These are phyloP conservation scores for Boechera divaricarpa DNA, from an alignment of 345 rosid species.

Conservation along the genomic window DNA sequence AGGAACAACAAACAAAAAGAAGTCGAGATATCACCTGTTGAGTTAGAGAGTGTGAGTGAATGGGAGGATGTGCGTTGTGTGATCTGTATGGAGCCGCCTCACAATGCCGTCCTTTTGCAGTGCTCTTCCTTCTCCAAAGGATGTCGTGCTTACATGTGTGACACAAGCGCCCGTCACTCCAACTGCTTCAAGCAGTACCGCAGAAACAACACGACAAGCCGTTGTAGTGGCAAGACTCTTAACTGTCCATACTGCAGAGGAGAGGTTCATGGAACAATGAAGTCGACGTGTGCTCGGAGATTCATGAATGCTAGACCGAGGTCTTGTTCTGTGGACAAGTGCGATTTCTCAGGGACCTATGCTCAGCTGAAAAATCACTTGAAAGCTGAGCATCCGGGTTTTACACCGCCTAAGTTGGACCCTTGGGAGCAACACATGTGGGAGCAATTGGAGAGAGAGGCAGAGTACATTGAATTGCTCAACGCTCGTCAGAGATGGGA, in stretches of 20 bases:
- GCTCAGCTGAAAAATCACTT: conserved; percentile 65
- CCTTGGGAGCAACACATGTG: conserved; percentile 52
- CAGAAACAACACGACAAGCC: conserved; percentile 41
- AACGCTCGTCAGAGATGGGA: conserved; percentile 45
- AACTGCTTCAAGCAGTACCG: conserved; percentile 66
- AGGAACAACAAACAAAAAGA: conserved; percentile 46
- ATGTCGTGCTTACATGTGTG: conserved; percentile 75
- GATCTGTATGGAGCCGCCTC: conserved; percentile 81
- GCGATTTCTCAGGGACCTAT: conserved; percentile 61
- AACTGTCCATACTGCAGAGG: conserved; percentile 72
- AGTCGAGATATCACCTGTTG: conserved; percentile 30
- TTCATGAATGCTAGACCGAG: conserved; percentile 66
- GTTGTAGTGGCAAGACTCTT: conserved; percentile 41
- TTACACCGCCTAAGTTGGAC: conserved; percentile 52
- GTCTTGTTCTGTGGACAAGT: conserved; percentile 54
- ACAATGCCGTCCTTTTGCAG: conserved; percentile 65
- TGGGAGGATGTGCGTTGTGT: conserved; percentile 77
- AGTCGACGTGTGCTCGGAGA: conserved; percentile 51
- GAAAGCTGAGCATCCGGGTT: conserved; percentile 57
- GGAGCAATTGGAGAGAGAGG: conserved; percentile 54
- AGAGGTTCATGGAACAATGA: conserved; percentile 53
- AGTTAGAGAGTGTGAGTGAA: conserved; percentile 51
- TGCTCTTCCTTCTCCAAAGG: conserved; percentile 69
- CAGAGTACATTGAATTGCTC: conserved; percentile 50
- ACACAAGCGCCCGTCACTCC: conserved; percentile 72